A percentile compares a stretch with the other conserved stretches of the same genome.
These are phyloP conservation scores for Areca catechu DNA, from an alignment of 176 grass and related monocot genomes.

Conservation along the genomic window DNA sequence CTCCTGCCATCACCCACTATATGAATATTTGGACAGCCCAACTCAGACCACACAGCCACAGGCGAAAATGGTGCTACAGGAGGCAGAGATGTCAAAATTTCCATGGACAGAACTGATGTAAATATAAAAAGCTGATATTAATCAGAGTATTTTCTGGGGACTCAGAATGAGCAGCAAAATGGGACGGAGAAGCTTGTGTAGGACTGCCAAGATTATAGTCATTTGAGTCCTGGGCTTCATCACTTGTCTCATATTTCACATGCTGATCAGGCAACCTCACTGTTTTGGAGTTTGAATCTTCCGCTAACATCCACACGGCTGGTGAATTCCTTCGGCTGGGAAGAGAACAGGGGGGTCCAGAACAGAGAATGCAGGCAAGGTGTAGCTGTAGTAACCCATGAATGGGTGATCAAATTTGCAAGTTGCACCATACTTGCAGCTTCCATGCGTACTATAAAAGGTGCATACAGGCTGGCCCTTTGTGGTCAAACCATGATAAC, in stretches of 20 bases:
- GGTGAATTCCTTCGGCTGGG: slow-evolving; percentile 22
- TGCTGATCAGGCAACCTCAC: no score
- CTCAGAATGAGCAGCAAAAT: background rate
- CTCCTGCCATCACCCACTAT: background rate
- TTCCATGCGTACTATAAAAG: slow-evolving; percentile 26
- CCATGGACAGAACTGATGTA: background rate
- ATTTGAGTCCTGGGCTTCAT: background rate
- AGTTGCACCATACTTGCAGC: slow-evolving; percentile 31
- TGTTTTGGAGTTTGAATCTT: no score
- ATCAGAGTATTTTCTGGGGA: background rate
- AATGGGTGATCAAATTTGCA: slow-evolving; percentile 44
- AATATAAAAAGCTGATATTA: background rate
- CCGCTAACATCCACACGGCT: background rate
- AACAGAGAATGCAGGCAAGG: slow-evolving; percentile 16
- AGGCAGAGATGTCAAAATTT: slow-evolving; percentile 1
- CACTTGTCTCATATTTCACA: background rate
- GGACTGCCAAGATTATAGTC: background rate
- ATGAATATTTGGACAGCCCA: background rate
- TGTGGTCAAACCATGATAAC: slow-evolving; percentile 3
- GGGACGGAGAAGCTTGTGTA: background rate
- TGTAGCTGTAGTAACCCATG: slow-evolving; percentile 24
- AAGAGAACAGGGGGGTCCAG: slow-evolving; percentile 15
- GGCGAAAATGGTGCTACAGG: background rate
- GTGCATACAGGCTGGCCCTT: slow-evolving; percentile 28
- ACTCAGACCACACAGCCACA: no score